These are phyloP conservation scores for Fraxinus floribunda DNA, from an alignment of 305 asterid species.

Conservation along the genomic window DNA sequence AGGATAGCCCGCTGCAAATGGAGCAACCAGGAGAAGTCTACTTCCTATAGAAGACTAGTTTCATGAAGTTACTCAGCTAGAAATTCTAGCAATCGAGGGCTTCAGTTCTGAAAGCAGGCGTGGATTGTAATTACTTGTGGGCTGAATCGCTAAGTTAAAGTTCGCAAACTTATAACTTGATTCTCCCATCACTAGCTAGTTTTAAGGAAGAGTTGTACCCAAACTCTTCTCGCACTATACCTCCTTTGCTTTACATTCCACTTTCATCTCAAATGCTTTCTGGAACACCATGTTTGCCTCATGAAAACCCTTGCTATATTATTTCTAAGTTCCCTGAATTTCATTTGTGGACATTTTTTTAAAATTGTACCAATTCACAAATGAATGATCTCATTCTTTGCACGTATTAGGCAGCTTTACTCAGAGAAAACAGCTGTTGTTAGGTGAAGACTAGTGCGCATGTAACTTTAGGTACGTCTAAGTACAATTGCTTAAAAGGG, in stretches of 20 bases:
- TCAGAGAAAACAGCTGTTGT: background rate
- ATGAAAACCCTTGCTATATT: background rate
- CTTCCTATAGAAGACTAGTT: background rate
- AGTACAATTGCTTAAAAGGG: background rate
- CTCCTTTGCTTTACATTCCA: background rate
- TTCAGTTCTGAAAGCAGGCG: background rate
- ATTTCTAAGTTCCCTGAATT: background rate
- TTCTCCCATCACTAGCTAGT: background rate
- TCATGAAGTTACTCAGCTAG: background rate
- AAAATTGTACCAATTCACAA: background rate
- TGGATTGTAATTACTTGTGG: background rate
- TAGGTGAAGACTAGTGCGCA: background rate
- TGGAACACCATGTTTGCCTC: background rate
- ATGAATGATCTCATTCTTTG: background rate
- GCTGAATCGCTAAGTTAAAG: background rate
- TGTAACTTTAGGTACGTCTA: background rate
- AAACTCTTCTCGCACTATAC: background rate
- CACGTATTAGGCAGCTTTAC: background rate
- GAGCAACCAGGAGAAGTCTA: background rate
- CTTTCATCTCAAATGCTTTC: conserved; percentile 4
- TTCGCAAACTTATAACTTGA: background rate
- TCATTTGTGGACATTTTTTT: background rate
- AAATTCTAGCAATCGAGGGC: background rate
- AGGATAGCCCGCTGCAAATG: background rate
- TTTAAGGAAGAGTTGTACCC: background rate